phyloP scores from a whole-genome alignment of 306 rosid genomes.

The Vigna angularis region DNA sequence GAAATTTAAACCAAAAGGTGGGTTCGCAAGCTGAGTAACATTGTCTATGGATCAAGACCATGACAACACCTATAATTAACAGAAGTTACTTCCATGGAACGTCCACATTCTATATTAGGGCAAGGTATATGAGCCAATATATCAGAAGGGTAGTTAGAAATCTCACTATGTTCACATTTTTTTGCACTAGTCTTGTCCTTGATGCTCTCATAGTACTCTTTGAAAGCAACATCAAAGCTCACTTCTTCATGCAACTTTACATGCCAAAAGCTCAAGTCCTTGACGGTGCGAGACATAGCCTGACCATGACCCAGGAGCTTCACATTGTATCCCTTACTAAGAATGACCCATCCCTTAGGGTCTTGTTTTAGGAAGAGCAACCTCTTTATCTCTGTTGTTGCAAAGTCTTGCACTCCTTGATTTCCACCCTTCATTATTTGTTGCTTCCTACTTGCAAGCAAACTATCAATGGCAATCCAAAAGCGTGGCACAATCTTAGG shows the following conservation, averaged over 20 bases:
- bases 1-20: neutral
- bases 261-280: constrained; percentile 25
- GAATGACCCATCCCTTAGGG: constrained; percentile 40
- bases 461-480: constrained; percentile 39
- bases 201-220: constrained; percentile 29
- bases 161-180: constrained; percentile 34
- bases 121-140: constrained; percentile 5
- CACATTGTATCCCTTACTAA: constrained; percentile 46
- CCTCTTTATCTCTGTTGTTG: constrained; percentile 35
- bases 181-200: neutral
- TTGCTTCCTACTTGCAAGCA: constrained; percentile 29
- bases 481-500: neutral
- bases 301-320: constrained; percentile 45
- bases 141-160: constrained; percentile 28
- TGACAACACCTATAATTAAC: constrained; percentile 45
- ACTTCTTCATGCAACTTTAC: neutral
- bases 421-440: constrained; percentile 19
- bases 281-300: neutral
- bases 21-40: neutral
- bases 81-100: constrained; percentile 36
- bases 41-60: constrained; percentile 33
- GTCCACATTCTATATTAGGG: constrained; percentile 42
- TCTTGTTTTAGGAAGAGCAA: constrained; percentile 43
- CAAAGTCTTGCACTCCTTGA: constrained; percentile 21
- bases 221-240: constrained; percentile 43